These are phyloP conservation scores for Geoglossum glabrum DNA, from an alignment of 495 filamentous ascomycete genomes.

Conservation along the genomic window DNA sequence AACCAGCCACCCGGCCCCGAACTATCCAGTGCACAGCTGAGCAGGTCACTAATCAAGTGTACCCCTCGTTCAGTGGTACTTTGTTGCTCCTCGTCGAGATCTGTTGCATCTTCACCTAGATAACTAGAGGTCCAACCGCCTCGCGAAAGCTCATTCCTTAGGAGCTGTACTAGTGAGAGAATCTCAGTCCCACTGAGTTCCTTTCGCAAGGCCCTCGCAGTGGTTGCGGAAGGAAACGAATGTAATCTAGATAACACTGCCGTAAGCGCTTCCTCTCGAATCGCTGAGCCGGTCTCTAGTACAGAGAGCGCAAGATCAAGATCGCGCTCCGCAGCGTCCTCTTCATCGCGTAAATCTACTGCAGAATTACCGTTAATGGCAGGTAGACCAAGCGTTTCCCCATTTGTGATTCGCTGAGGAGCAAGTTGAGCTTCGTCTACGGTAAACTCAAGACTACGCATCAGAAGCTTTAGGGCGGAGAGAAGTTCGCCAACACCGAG, in stretches of 20 bases:
- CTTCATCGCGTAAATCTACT: conserved; percentile 9
- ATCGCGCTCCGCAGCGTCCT: conserved; percentile 14
- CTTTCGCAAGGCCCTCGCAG: conserved; percentile 41
- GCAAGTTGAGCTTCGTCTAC: background rate
- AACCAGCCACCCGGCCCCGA: conserved; percentile 75
- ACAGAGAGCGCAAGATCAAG: conserved; percentile 16
- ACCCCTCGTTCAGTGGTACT: conserved; percentile 21
- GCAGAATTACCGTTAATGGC: conserved; percentile 10
- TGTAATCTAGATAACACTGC: conserved; percentile 39
- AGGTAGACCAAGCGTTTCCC: conserved; percentile 1
- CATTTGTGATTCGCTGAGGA: conserved; percentile 6
- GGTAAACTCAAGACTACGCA: conserved; percentile 16
- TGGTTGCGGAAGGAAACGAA: conserved; percentile 31
- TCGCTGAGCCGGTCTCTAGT: conserved; percentile 14
- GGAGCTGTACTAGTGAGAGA: conserved; percentile 49
- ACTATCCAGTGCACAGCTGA: conserved; percentile 62
- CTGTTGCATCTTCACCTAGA: conserved; percentile 31
- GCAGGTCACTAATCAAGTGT: conserved; percentile 35
- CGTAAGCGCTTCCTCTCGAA: conserved; percentile 8
- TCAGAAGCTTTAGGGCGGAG: conserved; percentile 17
- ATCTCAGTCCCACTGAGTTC: conserved; percentile 46
- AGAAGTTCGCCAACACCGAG: conserved; percentile 27
- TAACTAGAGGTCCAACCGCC: conserved; percentile 55
- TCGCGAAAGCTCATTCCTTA: conserved; percentile 41
- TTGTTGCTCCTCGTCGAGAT: conserved; percentile 34